Percentiles rank a stretch among this genome's conserved stretches.
phyloP scores from a whole-genome alignment of 768 basidiomycete genomes.

The Tylopilus subfusipes region DNA sequence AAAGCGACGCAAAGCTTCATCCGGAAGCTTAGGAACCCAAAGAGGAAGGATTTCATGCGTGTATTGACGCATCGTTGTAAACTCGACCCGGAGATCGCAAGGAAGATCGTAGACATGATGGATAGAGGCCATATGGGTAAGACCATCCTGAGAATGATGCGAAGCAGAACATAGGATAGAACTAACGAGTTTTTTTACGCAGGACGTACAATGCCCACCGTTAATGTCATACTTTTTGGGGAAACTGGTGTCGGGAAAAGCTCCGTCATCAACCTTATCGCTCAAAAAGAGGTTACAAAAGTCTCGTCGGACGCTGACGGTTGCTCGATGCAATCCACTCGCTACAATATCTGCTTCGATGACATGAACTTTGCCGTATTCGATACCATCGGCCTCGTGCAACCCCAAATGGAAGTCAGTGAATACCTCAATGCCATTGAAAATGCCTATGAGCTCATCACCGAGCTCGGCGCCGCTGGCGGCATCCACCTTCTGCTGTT shows the following conservation, averaged over 20 bases:
- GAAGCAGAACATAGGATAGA: background rate
- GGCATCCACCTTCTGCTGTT: slow-evolving; percentile 44
- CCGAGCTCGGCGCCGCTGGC: slow-evolving; percentile 22
- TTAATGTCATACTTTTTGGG: slow-evolving; percentile 43
- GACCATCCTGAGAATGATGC: background rate
- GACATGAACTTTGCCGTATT: slow-evolving; percentile 22
- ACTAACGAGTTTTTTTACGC: background rate
- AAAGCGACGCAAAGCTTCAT: slow-evolving; percentile 15
- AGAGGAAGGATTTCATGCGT: slow-evolving; percentile 15
- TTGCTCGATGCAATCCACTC: slow-evolving; percentile 34
- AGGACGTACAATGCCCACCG: background rate
- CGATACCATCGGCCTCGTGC: slow-evolving; percentile 36
- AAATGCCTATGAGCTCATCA: slow-evolving; percentile 33
- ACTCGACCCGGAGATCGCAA: slow-evolving; percentile 24
- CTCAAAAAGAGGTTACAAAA: slow-evolving; percentile 17
- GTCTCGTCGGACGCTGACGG: slow-evolving; percentile 30
- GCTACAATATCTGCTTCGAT: slow-evolving; percentile 27
- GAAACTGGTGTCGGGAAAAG: slow-evolving; percentile 37
- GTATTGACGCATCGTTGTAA: slow-evolving; percentile 25
- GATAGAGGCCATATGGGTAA: slow-evolving; percentile 9
- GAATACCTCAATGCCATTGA: slow-evolving; percentile 28
- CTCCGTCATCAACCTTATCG: slow-evolving; percentile 32
- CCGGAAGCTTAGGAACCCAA: slow-evolving; percentile 12
- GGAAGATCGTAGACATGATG: slow-evolving; percentile 21
- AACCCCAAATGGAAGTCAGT: slow-evolving; percentile 27